A percentile compares a stretch with the other conserved stretches of the same genome.
phyloP scores from a whole-genome alignment of 805 yeast genomes.

The Kazachstania martiniae region DNA sequence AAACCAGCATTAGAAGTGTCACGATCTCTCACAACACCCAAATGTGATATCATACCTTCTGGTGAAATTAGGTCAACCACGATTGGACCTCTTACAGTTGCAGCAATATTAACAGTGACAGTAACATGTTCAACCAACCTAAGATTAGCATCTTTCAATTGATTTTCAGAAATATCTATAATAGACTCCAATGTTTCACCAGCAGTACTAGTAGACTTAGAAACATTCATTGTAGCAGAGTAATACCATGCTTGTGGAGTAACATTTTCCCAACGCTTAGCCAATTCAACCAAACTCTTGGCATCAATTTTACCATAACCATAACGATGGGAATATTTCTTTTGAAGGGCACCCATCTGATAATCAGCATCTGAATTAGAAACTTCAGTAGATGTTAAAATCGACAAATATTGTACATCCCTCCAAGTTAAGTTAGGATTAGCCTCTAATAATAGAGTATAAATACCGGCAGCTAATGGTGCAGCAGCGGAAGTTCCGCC shows the following conservation, averaged over 20 bases:
- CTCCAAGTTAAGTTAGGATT: constrained; percentile 92
- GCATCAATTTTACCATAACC: constrained; percentile 94
- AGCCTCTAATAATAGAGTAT: constrained; percentile 68
- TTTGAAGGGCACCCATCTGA: constrained; percentile 59
- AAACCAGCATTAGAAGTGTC: constrained; percentile 57
- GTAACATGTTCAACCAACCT: constrained; percentile 78
- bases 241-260: constrained; percentile 85
- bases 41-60: constrained; percentile 54
- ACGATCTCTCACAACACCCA: constrained; percentile 54
- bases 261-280: constrained; percentile 70
- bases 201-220: constrained; percentile 15
- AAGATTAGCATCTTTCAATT: constrained; percentile 46
- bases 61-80: constrained; percentile 65
- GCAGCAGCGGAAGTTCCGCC: constrained; percentile 99
- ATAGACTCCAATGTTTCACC: constrained; percentile 27
- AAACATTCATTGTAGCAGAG: constrained; percentile 32
- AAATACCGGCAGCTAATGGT: constrained; percentile 94
- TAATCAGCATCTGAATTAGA: constrained; percentile 58
- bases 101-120: constrained; percentile 59
- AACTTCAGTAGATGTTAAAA: constrained; percentile 59
- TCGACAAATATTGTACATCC: constrained; percentile 79
- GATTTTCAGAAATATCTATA: constrained; percentile 37
- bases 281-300: constrained; percentile 55
- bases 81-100: constrained; percentile 60
- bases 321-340: constrained; percentile 69